Evolutionary conservation across 1,284 basidiomycete species (phyloP).

Genomic region (Ganoderma meredithae): DNA sequence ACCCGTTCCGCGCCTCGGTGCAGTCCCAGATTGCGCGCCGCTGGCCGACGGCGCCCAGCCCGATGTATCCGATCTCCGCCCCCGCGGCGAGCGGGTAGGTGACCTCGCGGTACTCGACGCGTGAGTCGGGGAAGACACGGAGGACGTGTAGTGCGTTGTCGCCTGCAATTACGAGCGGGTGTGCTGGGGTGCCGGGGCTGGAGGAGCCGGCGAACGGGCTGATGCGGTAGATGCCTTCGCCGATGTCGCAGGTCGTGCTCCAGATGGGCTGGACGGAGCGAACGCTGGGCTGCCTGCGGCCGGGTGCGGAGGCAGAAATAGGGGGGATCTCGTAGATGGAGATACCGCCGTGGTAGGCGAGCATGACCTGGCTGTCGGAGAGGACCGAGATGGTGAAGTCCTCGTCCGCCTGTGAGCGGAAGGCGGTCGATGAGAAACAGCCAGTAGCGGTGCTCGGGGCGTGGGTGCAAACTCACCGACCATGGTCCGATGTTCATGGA

Average conservation of each 20-base stretch:
- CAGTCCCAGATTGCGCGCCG: slow-evolving; percentile 33
- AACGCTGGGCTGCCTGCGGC: not conserved
- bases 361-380: slow-evolving; percentile 27
- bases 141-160: slow-evolving; percentile 29
- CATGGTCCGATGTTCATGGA: slow-evolving; percentile 32
- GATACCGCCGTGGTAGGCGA: slow-evolving; percentile 32
- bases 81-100: slow-evolving; percentile 28
- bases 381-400: slow-evolving; percentile 33
- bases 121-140: slow-evolving; percentile 13
- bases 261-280: slow-evolving; percentile 26
- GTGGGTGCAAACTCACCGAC: slow-evolving; percentile 25
- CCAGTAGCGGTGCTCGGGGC: not conserved
- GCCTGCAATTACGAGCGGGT: slow-evolving; percentile 27
- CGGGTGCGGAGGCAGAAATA: not conserved
- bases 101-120: slow-evolving; percentile 28
- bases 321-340: slow-evolving; percentile 29
- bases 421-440: not conserved
- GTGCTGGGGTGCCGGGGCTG: slow-evolving; percentile 7
- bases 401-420: slow-evolving; percentile 27
- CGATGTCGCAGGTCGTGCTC: slow-evolving; percentile 29
- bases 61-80: slow-evolving; percentile 25
- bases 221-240: slow-evolving; percentile 33
- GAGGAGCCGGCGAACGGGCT: slow-evolving; percentile 28
- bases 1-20: slow-evolving; percentile 32
- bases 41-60: slow-evolving; percentile 28